Evolutionary conservation across 768 basidiomycete species (phyloP), one percentile per base, ranked within the genome.

Genomic region (Lyophyllum semitale): DNA sequence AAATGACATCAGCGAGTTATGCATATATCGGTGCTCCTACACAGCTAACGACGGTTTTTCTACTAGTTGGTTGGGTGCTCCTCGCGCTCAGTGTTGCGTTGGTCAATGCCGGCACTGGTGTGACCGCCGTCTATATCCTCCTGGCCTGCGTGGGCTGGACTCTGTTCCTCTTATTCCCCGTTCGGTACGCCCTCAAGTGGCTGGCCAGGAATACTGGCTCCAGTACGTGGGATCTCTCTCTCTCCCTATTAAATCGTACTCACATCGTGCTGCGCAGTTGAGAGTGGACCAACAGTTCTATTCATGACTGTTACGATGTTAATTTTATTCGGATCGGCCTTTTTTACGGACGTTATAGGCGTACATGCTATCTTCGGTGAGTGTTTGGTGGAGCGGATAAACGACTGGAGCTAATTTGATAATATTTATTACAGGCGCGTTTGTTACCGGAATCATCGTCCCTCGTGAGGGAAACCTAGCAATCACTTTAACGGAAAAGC

Each of bases 271-370:
- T 1, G 23, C 33, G 25, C 41, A 78, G 77, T 79, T 30, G 88
- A 94, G 58, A 87, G 84, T 43, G 91, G 90, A 0, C 95, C 96
- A 0, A 87, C 91, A 0, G 87, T 93, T 58, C 83, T 88, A 60
- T 94, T 95, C 71, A 95, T 97, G 91, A 93, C 92, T 0, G 69
- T 84, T 1, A 88, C 87, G 15, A 88, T 96, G 52, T 71, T 96
- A 13, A 70, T 92, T 7, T 75, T 94, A 12, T 95, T 98, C 71
- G 85, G 83, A 0, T 90, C 86, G 7, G 91, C 95, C 0, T 98
- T 96, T 71, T 88, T 98, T 67, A 97, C 95, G 1, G 95, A 96
- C 63, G 77, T 90, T 51, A 94, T 98, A 62, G 96, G 94, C 20
- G 91, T 93, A 1, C 89, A 93, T 65, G 88, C 93, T 33, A 93